Base-by-base conservation (phyloP, 441 rosid genomes). In the Hypseocharis bilobata region DNA sequence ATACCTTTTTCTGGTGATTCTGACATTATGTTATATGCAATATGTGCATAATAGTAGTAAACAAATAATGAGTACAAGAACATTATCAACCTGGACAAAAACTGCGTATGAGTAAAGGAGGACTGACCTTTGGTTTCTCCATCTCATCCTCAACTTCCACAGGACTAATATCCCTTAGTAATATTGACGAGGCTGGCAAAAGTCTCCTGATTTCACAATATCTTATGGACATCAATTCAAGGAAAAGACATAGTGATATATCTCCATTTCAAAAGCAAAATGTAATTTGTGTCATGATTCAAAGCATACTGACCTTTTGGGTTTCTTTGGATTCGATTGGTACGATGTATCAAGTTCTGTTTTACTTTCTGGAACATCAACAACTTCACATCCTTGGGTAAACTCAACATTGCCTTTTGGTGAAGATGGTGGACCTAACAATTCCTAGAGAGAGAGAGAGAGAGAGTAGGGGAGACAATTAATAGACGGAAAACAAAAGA, bases 151-250 rank as follows among this genome's bases (percentile, higher is more conserved):
- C 86, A 6, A 85, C 71, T 28, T 80, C 85, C 40, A 80, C 65
- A 34, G 79, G 68, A 68, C 76, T 80, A 65, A 90, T 74, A 65
- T 92, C 88, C 78, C 85, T 81, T 17, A 87, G 73, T 57, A 92
- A 70, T 47, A 82, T 69, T 4, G 96, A 81, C 47, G 92, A 82
- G 51, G 85, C 88, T 60, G 96, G 98, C 78, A 80, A 45, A 62
- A 90, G 89, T 79, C 91, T 88, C 94, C 96, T 92, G 84, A 66
- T 68, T 47, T 72, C 72, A 29, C 64, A 68, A 61, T 51, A 69
- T n/a, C 70, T 25, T 23, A 61, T 13, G 29, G 54, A 20, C 19
- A 54, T 44, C 13, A 58, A 42, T 34, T 71, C 58, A 25, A 23
- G 7, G 29, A 47, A 57, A 19, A 19, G 55, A 16, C 60, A 7